Conservation (phyloP, 1,284 basidiomycete genomes). For the Coniophora puteana region DNA sequence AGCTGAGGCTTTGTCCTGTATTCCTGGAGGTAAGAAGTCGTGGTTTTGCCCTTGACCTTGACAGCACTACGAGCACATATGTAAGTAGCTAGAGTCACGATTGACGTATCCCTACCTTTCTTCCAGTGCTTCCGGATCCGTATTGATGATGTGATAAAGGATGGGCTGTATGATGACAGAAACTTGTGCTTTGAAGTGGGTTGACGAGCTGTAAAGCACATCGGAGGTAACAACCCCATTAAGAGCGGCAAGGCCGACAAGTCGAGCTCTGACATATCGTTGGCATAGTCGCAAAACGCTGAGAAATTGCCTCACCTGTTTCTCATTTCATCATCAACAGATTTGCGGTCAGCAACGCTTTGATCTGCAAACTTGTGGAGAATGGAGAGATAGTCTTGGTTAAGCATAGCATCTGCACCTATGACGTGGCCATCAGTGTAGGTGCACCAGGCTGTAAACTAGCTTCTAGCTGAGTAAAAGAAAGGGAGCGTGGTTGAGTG, state of each 20-base stretch:
- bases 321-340: slow-evolving; percentile 57
- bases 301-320: slow-evolving; percentile 51
- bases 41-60: slow-evolving; percentile 62
- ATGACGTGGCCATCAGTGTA: slow-evolving; percentile 84
- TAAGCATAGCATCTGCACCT: slow-evolving; percentile 71
- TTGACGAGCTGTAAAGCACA: slow-evolving; percentile 74
- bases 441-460: slow-evolving; percentile 93
- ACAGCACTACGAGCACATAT: slow-evolving; percentile 38
- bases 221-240: slow-evolving; percentile 84
- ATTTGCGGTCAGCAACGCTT: slow-evolving; percentile 42
- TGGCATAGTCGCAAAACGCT: not conserved
- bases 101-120: slow-evolving; percentile 48
- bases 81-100: not conserved
- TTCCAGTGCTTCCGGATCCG: slow-evolving; percentile 58
- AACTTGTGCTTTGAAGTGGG: slow-evolving; percentile 74
- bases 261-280: slow-evolving; percentile 55
- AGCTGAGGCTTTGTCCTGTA: slow-evolving; percentile 73
- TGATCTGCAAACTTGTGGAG: slow-evolving; percentile 69
- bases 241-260: slow-evolving; percentile 85
- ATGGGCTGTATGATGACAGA: slow-evolving; percentile 74
- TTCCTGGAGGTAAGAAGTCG: slow-evolving; percentile 76
- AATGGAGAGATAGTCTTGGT: slow-evolving; percentile 68
- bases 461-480: slow-evolving; percentile 2
- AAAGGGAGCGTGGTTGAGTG: not conserved
- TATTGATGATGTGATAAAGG: slow-evolving; percentile 66